phyloP scores from a whole-genome alignment of 805 yeast genomes.

The Ogataea populi-albae region DNA sequence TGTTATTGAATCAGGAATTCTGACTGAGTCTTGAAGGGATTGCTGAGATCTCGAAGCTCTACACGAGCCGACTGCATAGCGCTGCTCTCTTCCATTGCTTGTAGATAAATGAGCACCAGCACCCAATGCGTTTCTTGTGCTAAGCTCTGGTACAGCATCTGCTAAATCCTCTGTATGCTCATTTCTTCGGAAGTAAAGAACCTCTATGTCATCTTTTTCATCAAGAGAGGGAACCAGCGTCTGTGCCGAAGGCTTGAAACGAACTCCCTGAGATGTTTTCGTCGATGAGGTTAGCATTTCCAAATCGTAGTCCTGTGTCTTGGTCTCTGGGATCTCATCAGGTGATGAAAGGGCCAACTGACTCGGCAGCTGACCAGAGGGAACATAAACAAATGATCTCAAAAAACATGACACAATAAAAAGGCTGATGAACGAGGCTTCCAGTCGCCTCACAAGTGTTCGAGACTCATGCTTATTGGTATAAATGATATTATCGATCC shows the following conservation, averaged over 20 bases:
- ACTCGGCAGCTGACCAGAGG: too few relatives aligned
- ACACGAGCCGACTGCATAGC: too few relatives aligned
- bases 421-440: conserved; percentile 4
- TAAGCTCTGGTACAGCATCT: conserved; percentile 4
- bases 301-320: conserved; percentile 1
- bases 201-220: conserved; percentile 6
- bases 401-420: conserved; percentile 6
- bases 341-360: too few relatives aligned
- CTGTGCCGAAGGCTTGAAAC: conserved; percentile 17
- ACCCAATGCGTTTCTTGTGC: conserved; percentile 2
- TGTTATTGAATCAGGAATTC: conserved; percentile 10
- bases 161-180: background rate
- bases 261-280: conserved; percentile 7
- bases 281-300: conserved; percentile 9
- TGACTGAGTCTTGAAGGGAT: conserved; percentile 1
- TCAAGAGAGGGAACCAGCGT: conserved; percentile 20
- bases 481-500: conserved; percentile 11
- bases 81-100: too few relatives aligned
- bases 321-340: too few relatives aligned
- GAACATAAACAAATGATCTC: background rate
- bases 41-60: conserved; percentile 1
- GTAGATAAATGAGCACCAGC: too few relatives aligned
- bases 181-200: conserved; percentile 1
- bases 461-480: background rate
- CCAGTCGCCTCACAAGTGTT: background rate